A percentile compares a stretch with the other conserved stretches of the same genome.
phyloP scores from a whole-genome alignment of 345 rosid genomes.

The Lenwebbia sp. region DNA sequence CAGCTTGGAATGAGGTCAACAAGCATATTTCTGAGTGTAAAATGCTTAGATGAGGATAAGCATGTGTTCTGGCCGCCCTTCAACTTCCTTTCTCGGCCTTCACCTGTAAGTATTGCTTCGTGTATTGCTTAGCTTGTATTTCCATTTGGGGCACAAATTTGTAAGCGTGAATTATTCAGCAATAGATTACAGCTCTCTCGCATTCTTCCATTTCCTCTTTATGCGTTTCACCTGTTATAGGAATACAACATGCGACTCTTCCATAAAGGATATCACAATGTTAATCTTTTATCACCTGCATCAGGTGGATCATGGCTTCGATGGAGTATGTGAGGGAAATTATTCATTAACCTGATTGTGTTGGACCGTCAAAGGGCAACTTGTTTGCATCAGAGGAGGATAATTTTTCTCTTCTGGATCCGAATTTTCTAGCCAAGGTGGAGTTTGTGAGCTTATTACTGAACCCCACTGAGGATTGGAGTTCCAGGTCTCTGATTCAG shows the following conservation, averaged over 20 bases:
- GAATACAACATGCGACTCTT: background rate
- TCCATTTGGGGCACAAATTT: background rate
- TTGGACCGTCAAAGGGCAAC: background rate
- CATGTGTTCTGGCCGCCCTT: background rate
- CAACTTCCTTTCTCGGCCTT: background rate
- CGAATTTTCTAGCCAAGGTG: background rate
- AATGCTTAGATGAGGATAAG: slow-evolving; percentile 36
- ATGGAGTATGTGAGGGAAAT: background rate
- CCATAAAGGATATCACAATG: background rate
- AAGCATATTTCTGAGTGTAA: slow-evolving; percentile 51
- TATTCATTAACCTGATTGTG: background rate
- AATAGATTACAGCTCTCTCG: background rate
- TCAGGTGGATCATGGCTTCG: background rate
- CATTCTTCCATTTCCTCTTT: background rate
- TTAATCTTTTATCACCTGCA: background rate
- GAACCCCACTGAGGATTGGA: background rate
- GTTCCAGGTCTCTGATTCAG: background rate
- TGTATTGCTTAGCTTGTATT: background rate
- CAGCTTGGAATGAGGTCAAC: slow-evolving; percentile 73
- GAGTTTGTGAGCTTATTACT: background rate
- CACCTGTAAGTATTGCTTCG: background rate
- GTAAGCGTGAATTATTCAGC: background rate
- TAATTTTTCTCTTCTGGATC: background rate
- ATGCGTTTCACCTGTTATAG: background rate
- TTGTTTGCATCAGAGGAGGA: background rate